Evolutionary conservation across 371 early-diverging fungal species (phyloP).

Genomic region (Polyrhizophydium stewartii): DNA sequence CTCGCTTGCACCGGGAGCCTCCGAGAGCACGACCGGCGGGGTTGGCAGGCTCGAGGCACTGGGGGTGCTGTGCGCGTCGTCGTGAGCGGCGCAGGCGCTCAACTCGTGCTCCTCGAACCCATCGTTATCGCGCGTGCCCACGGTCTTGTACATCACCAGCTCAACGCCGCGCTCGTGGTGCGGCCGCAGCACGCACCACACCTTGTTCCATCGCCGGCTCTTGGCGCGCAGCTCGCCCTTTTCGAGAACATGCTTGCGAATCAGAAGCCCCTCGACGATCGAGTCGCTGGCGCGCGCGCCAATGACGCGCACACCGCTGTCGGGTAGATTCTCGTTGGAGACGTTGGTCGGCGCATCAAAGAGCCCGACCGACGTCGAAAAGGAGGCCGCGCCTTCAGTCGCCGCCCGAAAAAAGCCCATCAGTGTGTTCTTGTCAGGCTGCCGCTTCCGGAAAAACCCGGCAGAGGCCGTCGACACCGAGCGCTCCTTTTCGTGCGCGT

Average conservation of each 20-base stretch:
- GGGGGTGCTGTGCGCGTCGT: no score
- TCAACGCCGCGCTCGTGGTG: conserved; percentile 58
- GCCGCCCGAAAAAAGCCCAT: conserved; percentile 1
- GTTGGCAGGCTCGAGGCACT: no score
- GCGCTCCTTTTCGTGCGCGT: not conserved
- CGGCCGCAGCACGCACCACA: conserved; percentile 62
- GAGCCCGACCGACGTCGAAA: not conserved
- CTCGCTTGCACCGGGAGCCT: no score
- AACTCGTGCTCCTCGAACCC: conserved; percentile 11
- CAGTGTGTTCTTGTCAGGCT: not conserved
- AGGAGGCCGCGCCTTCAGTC: not conserved
- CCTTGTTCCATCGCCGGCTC: conserved; percentile 76
- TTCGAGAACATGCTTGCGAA: conserved; percentile 81
- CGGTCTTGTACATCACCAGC: conserved; percentile 72
- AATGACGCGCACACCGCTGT: no score
- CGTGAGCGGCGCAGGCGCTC: no score
- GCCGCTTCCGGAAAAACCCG: not conserved
- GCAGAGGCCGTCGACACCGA: not conserved
- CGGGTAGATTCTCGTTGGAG: not conserved
- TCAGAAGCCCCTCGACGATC: conserved; percentile 70
- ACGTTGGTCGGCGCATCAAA: not conserved
- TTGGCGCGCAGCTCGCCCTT: conserved; percentile 72
- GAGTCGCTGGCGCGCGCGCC: no score
- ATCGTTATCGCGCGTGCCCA: conserved; percentile 35
- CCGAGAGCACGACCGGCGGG: no score